phyloP scores from a whole-genome alignment of 805 yeast genomes.

The Ogataea paradorogensis region DNA sequence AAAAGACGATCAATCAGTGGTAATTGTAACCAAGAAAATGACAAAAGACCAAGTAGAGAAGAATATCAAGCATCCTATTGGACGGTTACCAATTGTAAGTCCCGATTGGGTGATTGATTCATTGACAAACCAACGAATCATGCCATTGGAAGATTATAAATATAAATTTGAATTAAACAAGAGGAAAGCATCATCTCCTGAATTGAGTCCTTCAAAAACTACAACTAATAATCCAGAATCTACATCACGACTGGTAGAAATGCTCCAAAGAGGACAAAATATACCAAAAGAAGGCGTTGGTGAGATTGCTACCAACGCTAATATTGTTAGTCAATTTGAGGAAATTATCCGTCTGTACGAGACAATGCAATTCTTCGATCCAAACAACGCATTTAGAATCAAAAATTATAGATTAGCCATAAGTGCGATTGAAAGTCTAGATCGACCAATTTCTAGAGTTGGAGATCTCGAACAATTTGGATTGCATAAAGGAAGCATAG shows the following conservation, averaged over 20 bases:
- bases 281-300: neutral
- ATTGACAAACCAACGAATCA: constrained; percentile 4
- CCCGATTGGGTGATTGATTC: constrained; percentile 18
- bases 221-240: neutral
- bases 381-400: constrained; percentile 17
- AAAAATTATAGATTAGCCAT: constrained; percentile 43
- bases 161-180: constrained; percentile 1
- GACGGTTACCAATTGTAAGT: constrained; percentile 5
- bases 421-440: constrained; percentile 30
- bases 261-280: constrained; percentile 6
- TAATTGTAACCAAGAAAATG: constrained; percentile 10
- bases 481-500: constrained; percentile 41
- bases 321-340: constrained; percentile 31
- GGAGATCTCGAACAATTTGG: constrained; percentile 39
- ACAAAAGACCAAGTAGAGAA: constrained; percentile 1
- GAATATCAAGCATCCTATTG: neutral
- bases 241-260: constrained; percentile 4
- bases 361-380: constrained; percentile 18
- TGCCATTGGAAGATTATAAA: constrained; percentile 11
- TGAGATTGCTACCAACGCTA: constrained; percentile 25
- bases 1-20: constrained; percentile 4
- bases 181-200: neutral
- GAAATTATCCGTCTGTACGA: constrained; percentile 31
- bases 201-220: neutral
- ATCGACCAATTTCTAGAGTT: constrained; percentile 32